A percentile compares a stretch with the other conserved stretches of the same genome.
phyloP scores from a whole-genome alignment of 257 asterid genomes.

The Scutellaria barbata region DNA sequence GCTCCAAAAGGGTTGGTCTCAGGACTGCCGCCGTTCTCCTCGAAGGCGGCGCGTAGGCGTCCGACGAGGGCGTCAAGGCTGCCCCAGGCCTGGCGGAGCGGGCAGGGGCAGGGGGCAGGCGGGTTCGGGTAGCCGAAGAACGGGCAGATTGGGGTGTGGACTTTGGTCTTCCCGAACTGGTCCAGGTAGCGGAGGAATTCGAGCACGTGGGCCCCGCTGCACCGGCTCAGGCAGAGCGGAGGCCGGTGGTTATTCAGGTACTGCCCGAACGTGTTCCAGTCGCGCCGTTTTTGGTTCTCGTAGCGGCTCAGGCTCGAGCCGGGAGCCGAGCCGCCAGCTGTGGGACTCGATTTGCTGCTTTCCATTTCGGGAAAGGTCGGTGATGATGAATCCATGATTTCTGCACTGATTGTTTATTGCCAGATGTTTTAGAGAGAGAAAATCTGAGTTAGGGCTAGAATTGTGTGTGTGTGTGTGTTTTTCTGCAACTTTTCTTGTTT shows the following conservation, averaged over 20 bases:
- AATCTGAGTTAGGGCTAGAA: not conserved
- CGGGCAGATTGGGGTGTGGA: slow-evolving; percentile 48
- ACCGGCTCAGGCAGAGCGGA: slow-evolving; percentile 50
- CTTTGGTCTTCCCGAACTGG: slow-evolving; percentile 53
- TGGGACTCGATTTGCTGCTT: slow-evolving; percentile 34
- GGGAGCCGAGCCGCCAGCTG: slow-evolving; percentile 22
- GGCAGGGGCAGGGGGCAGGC: slow-evolving; percentile 57
- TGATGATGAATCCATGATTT: slow-evolving; percentile 31
- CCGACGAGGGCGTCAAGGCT: slow-evolving; percentile 61
- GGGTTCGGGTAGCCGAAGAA: slow-evolving; percentile 56
- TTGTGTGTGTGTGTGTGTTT: not conserved
- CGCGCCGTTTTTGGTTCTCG: slow-evolving; percentile 56
- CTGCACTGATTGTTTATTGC: not conserved
- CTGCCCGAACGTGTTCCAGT: slow-evolving; percentile 55
- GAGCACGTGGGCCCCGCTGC: slow-evolving; percentile 58
- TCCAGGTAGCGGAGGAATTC: slow-evolving; percentile 57
- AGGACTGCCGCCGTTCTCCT: slow-evolving; percentile 54
- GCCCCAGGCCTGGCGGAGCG: slow-evolving; percentile 65
- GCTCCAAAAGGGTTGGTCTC: slow-evolving; percentile 56
- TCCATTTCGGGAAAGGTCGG: slow-evolving; percentile 32
- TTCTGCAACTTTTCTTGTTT: not conserved
- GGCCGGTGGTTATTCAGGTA: slow-evolving; percentile 55
- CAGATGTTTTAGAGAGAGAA: not conserved
- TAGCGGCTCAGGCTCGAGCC: slow-evolving; percentile 42
- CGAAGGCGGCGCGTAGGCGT: slow-evolving; percentile 55